These are phyloP conservation scores for Hapsidospora chrysogenum DNA, from an alignment of 495 filamentous ascomycete species.

Conservation along the genomic window DNA sequence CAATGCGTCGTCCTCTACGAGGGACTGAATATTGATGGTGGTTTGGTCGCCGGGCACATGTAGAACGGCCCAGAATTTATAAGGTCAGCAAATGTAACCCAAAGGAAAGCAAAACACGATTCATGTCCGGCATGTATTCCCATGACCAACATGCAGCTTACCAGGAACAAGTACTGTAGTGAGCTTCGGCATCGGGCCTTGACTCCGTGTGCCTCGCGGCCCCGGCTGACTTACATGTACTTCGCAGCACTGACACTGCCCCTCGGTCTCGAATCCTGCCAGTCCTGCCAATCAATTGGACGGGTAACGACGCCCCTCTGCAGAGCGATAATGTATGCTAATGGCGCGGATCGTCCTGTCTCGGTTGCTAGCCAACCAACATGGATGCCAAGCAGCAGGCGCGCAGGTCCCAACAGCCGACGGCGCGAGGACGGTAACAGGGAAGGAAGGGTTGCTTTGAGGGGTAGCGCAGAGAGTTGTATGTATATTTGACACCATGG, in stretches of 20 bases:
- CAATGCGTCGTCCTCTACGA: background rate
- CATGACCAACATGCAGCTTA: too few relatives aligned
- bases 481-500: background rate
- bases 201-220: background rate
- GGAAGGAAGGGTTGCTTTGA: background rate
- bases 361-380: background rate
- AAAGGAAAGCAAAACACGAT: too few relatives aligned
- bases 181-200: too few relatives aligned
- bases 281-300: background rate
- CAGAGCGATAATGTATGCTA: background rate
- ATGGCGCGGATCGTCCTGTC: background rate
- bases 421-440: background rate
- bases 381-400: background rate
- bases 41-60: background rate
- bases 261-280: background rate
- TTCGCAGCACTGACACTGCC: background rate
- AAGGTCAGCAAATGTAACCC: background rate
- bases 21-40: background rate
- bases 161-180: too few relatives aligned
- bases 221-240: background rate
- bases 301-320: background rate
- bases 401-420: background rate
- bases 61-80: background rate
- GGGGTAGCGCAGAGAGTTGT: background rate
- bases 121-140: too few relatives aligned